Evolutionary conservation across 1,139 yeast genomes (phyloP).

Genomic region (Saccharomycopsis hybrid): DNA sequence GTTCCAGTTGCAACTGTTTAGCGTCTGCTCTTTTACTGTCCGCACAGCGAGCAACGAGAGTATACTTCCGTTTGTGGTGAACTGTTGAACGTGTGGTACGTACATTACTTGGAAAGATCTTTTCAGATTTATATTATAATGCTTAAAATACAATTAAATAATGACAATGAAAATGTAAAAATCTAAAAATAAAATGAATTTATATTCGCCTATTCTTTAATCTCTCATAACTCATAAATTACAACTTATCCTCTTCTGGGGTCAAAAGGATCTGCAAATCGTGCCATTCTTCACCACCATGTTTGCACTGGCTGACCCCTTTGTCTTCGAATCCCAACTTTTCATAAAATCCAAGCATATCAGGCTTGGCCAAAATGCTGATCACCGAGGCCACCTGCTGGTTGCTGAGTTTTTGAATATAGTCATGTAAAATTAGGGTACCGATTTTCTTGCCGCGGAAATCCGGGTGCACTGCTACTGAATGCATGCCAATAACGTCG

Average conservation of each 20-base stretch:
- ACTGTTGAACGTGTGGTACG: too few species aligned
- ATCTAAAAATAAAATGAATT: too few species aligned
- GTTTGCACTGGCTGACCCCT: constrained; percentile 54
- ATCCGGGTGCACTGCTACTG: constrained; percentile 70
- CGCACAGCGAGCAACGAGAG: too few species aligned
- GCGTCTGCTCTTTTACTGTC: too few species aligned
- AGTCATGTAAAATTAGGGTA: constrained; percentile 77
- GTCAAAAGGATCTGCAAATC: constrained; percentile 59
- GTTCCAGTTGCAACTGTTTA: too few species aligned
- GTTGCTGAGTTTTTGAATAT: constrained; percentile 81
- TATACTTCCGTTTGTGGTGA: too few species aligned
- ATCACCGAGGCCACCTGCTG: constrained; percentile 81
- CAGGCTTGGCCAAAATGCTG: constrained; percentile 64
- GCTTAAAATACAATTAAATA: too few species aligned
- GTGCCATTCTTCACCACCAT: constrained; percentile 60
- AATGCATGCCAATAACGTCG: constrained; percentile 71
- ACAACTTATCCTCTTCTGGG: constrained; percentile 45
- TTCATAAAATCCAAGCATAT: constrained; percentile 68
- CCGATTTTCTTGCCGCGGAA: constrained; percentile 82
- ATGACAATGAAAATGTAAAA: too few species aligned
- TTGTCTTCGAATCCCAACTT: constrained; percentile 67
- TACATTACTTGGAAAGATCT: too few species aligned
- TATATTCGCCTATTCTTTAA: too few species aligned
- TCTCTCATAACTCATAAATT: background rate
- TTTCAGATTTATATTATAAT: too few species aligned